Percentiles rank a stretch among this genome's conserved stretches.
phyloP scores from a whole-genome alignment of 2,329 filamentous ascomycete species.

The Biscogniauxia sp. region DNA sequence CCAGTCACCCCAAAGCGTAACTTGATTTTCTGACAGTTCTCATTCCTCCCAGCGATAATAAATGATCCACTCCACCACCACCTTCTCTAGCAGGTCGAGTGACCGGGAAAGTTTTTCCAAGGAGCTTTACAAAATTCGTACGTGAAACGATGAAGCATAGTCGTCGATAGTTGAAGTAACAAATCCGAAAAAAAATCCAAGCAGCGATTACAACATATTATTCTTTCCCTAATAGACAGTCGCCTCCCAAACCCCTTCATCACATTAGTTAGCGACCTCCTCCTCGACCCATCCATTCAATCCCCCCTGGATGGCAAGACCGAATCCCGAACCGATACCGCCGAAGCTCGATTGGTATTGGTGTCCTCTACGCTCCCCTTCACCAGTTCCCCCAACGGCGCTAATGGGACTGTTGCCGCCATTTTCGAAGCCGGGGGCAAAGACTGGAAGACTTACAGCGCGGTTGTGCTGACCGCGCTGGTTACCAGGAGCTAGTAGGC shows the following conservation, averaged over 20 bases:
- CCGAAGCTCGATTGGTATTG: slow-evolving; percentile 65
- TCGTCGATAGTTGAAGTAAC: slow-evolving; percentile 24
- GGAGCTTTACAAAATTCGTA: slow-evolving; percentile 34
- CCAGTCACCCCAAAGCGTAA: not conserved
- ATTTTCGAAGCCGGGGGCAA: slow-evolving; percentile 63
- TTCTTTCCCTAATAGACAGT: slow-evolving; percentile 27
- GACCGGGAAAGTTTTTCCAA: slow-evolving; percentile 33
- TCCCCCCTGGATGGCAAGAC: slow-evolving; percentile 61
- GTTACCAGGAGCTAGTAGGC: slow-evolving; percentile 66
- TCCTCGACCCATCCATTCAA: slow-evolving; percentile 69
- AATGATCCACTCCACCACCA: slow-evolving; percentile 6
- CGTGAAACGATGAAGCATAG: slow-evolving; percentile 28
- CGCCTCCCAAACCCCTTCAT: slow-evolving; percentile 8
- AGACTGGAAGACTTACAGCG: slow-evolving; percentile 81
- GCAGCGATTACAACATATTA: slow-evolving; percentile 45
- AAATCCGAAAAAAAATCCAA: slow-evolving; percentile 30
- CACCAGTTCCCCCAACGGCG: slow-evolving; percentile 44
- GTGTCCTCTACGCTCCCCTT: slow-evolving; percentile 60
- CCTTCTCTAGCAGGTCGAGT: slow-evolving; percentile 14
- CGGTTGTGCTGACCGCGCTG: slow-evolving; percentile 64
- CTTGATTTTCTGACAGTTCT: not conserved
- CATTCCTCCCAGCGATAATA: not conserved
- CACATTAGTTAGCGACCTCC: slow-evolving; percentile 56
- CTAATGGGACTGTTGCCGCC: slow-evolving; percentile 52
- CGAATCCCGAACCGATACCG: slow-evolving; percentile 58